Evolutionary conservation across 2,329 filamentous ascomycete species (phyloP), one percentile per base, ranked within the genome.

Genomic region (Seiridium cupressi): DNA sequence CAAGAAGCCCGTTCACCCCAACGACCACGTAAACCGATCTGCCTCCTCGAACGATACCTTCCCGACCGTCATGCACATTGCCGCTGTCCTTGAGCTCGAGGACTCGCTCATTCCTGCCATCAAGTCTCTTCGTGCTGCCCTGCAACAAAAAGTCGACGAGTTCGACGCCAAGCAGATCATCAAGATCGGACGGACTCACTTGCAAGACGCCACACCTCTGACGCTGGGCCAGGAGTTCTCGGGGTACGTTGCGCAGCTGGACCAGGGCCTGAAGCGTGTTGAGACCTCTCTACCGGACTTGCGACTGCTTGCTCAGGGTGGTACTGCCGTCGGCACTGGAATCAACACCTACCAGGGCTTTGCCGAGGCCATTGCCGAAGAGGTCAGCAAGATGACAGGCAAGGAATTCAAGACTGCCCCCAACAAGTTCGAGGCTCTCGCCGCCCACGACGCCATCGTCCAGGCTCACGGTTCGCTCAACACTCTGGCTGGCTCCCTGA

Each of bases 31-130:
- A 78, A 99, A 99, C 87, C 96, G 96, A 88, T 96, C 91, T 66
- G 95, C 95, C 69, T 97, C 93, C 55, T 98, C 95, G 72, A 99
- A 99, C 83, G 95, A 99, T 76, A 97, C 94, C 69, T 99, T 99
- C 87, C 95, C 95, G 47, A 98, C 95, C 67, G 95, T 97, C 75
- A 99, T 99, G 95, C 95, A 98, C 84, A 97, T 99, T 74, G 94
- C 95, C 62, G 94, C 94, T 64, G 93, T 98, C 54, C 85, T 98
- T 62, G 95, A 98, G 77, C 84, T 97, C 62, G 93, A 97, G 80
- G 84, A 89, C 73, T 85, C 89, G 69, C 88, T 99, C 51, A 79
- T 98, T 18, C 95, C 95, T 44, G 84, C 92, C 54, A 84, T 98
- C 64, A 88, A 84, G 77, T 92, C 87, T 77, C 86, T 99, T 60